Conservation (phyloP, 2,329 filamentous ascomycete species). For the Cytospora paraplurivora region DNA sequence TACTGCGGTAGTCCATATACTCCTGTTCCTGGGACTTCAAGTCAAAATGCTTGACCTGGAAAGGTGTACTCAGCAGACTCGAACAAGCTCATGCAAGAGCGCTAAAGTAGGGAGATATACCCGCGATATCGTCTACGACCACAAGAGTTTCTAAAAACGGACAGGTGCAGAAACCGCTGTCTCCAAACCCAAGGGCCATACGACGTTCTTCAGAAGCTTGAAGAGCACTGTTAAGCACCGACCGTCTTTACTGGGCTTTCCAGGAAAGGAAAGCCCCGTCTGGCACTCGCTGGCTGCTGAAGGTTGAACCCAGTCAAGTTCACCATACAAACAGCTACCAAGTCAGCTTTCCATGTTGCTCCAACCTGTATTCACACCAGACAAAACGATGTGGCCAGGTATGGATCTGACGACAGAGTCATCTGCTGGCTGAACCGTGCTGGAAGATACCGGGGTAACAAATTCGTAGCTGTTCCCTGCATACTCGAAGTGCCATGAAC, state of each 20-base stretch:
- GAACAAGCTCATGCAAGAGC: conserved; percentile 7
- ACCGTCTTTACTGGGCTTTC: neutral
- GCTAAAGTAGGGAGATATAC: neutral
- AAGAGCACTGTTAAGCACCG: neutral
- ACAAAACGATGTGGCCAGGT: neutral
- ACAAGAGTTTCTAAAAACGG: too few species aligned
- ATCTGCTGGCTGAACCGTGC: neutral
- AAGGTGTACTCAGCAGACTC: conserved; percentile 5
- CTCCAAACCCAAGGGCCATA: neutral
- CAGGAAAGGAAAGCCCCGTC: neutral
- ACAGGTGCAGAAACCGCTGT: too few species aligned
- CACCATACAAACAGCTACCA: neutral
- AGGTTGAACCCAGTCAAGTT: neutral
- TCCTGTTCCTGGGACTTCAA: conserved; percentile 4
- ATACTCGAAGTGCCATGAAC: neutral
- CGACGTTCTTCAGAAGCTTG: neutral
- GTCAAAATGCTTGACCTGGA: conserved; percentile 1
- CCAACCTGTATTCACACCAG: neutral
- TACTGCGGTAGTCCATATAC: conserved; percentile 1
- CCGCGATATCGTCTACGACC: neutral
- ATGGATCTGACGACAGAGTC: neutral
- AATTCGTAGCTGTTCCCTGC: neutral
- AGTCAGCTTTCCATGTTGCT: neutral
- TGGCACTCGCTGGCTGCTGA: neutral
- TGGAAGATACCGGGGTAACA: neutral